These are phyloP conservation scores for Solanum sparsipilum DNA, from an alignment of 257 asterid genomes.

Conservation along the genomic window DNA sequence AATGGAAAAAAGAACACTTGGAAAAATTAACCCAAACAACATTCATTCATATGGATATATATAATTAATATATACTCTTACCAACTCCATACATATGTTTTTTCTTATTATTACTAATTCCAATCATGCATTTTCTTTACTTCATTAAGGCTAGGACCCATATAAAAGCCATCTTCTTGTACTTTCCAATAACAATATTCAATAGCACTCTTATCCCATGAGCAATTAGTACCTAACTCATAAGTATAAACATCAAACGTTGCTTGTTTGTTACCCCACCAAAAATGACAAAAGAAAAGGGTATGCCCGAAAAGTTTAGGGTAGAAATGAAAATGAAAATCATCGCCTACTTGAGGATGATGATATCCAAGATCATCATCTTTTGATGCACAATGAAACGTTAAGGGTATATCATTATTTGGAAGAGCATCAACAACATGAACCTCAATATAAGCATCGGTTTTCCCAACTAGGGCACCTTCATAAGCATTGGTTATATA, in stretches of 20 bases:
- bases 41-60: background rate
- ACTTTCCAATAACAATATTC: background rate
- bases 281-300: background rate
- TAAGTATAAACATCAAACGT: background rate
- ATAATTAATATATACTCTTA: background rate
- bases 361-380: background rate
- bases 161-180: background rate
- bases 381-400: background rate
- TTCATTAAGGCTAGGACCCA: background rate
- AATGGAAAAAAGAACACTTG: background rate
- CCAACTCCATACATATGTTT: background rate
- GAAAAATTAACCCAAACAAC: background rate
- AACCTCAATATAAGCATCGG: background rate
- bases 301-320: accelerated
- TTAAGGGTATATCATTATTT: background rate
- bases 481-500: background rate
- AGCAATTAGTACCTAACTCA: background rate
- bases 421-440: background rate
- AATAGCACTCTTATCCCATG: no score
- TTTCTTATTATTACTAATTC: background rate
- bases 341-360: background rate
- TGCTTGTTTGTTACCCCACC: background rate
- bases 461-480: background rate
- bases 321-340: background rate
- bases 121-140: background rate